Base-by-base conservation (phyloP, 2,329 filamentous ascomycete genomes). In the Diplodia corticola region DNA sequence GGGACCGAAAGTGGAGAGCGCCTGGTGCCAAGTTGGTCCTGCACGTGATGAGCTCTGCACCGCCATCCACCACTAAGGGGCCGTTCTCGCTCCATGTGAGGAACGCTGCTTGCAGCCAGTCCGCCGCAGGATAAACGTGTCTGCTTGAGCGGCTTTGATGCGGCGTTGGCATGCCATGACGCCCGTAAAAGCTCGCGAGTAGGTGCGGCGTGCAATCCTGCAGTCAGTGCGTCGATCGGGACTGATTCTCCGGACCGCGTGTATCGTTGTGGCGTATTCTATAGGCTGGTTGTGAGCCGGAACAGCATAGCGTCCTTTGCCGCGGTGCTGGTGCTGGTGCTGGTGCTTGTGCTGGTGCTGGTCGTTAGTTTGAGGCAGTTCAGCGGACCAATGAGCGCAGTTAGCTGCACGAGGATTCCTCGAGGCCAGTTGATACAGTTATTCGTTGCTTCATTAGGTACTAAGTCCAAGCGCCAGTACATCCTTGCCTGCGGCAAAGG, bases 401-500 rank as follows among this genome's bases (percentile, higher is more conserved):
- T 48, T 26, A 49, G 50, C 61, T 64, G 61, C 61, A 64, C 50
- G 61, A 64, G 55, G 44, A 26, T 46, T 13, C 33, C 55, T 60
- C 40, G 33, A 26, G 35, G 55, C 22, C 59, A 24, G 59, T 57
- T 48, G 53, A 65, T 59, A 40, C 40, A 57, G 63, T 20, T 65
- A 59, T 50, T 50, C 51, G 54, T 66, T 44, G 46, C 44, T 66
- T 66, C 64, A 66, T 66, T 66, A 54, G 49, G 61, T 46, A 60
- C 64, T 60, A 60, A 48, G 35, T 54, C 64, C 64, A 53, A 53
- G 35, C 55, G 64, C 64, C 64, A 61, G 64, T 49, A n/a, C 35
- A 61, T 59, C 64, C 55, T 66, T 66, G 64, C 64, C 64, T 66
- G 64, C 54, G 64, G 64, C 64, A 66, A 66, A 66, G 64, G 64